Conservation (phyloP, 2,329 filamentous ascomycete species). For the Fusarium sp. region DNA sequence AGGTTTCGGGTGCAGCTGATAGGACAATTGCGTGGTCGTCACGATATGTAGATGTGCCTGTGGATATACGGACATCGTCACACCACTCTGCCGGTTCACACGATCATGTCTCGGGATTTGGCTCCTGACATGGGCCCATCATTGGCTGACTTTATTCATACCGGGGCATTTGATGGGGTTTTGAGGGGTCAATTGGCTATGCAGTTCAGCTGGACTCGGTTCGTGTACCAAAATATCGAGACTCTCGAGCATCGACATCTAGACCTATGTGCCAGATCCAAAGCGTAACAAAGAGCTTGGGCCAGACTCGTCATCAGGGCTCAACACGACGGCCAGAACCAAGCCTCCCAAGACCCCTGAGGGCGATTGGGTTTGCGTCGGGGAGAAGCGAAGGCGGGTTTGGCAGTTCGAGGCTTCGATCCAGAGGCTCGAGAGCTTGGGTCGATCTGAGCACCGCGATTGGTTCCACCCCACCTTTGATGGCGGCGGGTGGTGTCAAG, state of each 20-base stretch:
- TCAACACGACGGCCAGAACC: conserved; percentile 1
- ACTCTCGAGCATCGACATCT: background rate
- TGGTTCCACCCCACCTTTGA: conserved; percentile 29
- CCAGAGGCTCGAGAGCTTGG: conserved; percentile 16
- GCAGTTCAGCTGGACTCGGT: background rate
- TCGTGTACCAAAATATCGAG: background rate
- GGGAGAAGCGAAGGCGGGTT: conserved; percentile 9
- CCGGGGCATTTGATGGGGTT: background rate
- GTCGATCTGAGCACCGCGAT: conserved; percentile 26
- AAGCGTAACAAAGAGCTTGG: background rate
- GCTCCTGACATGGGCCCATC: conserved; percentile 18
- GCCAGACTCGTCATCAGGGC: conserved; percentile 3
- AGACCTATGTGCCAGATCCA: background rate
- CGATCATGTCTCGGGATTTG: conserved; percentile 13
- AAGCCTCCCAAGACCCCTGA: conserved; percentile 27
- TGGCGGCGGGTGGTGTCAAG: conserved; percentile 26
- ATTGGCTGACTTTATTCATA: conserved; percentile 15
- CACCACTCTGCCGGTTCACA: conserved; percentile 24
- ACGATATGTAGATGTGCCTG: conserved; percentile 20
- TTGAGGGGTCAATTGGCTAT: background rate
- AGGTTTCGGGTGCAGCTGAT: conserved; percentile 14
- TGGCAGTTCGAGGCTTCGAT: conserved; percentile 11
- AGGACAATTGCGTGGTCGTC: conserved; percentile 30
- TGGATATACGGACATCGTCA: conserved; percentile 23
- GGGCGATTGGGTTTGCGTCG: conserved; percentile 36